Conservation (phyloP, 306 rosid genomes). For the Acacia confusa region DNA sequence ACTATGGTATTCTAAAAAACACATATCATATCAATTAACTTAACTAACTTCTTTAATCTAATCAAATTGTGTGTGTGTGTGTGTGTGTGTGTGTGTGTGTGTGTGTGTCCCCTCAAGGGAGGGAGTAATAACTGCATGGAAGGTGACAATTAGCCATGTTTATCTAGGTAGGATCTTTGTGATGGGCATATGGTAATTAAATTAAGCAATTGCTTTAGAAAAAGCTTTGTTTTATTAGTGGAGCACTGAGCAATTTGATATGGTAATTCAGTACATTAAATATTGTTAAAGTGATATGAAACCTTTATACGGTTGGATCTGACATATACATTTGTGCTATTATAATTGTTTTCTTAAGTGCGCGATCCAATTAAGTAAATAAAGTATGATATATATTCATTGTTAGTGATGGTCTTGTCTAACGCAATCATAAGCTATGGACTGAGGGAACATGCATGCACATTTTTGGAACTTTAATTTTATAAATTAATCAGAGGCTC, state of each 20-base stretch:
- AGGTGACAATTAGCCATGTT: conserved; percentile 18
- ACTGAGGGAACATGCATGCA: conserved; percentile 34
- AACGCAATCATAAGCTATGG: conserved; percentile 38
- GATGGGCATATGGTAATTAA: conserved; percentile 29
- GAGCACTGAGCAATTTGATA: conserved; percentile 42
- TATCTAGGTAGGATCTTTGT: conserved; percentile 9
- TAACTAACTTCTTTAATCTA: too few relatives aligned
- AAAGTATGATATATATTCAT: conserved; percentile 32
- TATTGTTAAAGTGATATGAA: conserved; percentile 32
- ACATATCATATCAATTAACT: too few relatives aligned
- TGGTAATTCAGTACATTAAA: conserved; percentile 29
- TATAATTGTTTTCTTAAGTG: conserved; percentile 27
- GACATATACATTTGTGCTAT: conserved; percentile 32
- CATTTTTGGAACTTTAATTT: conserved; percentile 25
- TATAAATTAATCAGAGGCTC: neutral
- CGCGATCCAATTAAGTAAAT: conserved; percentile 29
- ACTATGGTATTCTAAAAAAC: too few relatives aligned
- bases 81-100: too few relatives aligned
- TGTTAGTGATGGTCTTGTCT: conserved; percentile 28
- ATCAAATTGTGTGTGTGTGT: too few relatives aligned
- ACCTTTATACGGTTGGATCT: conserved; percentile 38
- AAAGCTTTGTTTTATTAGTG: conserved; percentile 42
- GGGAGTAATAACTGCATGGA: neutral
- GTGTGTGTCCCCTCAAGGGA: too few relatives aligned
- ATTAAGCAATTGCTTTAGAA: conserved; percentile 32